Base-by-base conservation (phyloP, 176 grass and related monocot species). In the Saccharum spontaneum region DNA sequence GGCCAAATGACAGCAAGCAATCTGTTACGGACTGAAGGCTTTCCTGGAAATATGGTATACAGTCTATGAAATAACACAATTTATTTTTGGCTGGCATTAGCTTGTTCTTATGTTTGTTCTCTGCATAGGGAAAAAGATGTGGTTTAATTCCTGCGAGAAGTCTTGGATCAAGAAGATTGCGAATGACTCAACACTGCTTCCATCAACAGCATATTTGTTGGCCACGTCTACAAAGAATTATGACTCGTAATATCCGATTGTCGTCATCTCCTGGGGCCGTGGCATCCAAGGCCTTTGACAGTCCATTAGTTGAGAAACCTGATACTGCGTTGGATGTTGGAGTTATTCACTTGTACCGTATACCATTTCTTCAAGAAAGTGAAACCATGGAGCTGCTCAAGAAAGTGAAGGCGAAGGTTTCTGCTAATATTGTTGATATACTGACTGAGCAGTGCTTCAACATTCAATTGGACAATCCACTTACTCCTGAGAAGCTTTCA, bases 361-460 rank as follows among this genome's bases (percentile, higher is more conserved):
- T 39, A 50, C 95, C 92, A 15, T 85, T 94, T 88, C 89, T 97
- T 83, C 90, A 91, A 81, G 92, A 94, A 38, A 91, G 86, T 78
- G 90, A 91, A 48, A 49, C 57, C 6, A 43, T 74, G 3, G 95
- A 94, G 71, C 67, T 97, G 48, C 88, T 97, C 17, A 92, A 63
- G 80, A 87, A 94, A 79, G 82, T 92, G 70, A 89, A 97, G 67
- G 57, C 89, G 45, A 97, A 92, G 78, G 80, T 97, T 82, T 94
- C 92, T 73, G 54, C 83, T 87, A 81, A 91, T 86, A 79, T 97
- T 48, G 61, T 86, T 66, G 64, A 85, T 61, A 90, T 97, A 70
- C 86, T 86, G 86, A 92, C 92, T 0, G 92, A 94, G 78, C 92
- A 91, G 66, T 97, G 95, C 75, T 97, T 97, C 81, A 97, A 97